Evolutionary conservation across 2,329 filamentous ascomycete genomes (phyloP).

Genomic region (Elsinoe batatas): DNA sequence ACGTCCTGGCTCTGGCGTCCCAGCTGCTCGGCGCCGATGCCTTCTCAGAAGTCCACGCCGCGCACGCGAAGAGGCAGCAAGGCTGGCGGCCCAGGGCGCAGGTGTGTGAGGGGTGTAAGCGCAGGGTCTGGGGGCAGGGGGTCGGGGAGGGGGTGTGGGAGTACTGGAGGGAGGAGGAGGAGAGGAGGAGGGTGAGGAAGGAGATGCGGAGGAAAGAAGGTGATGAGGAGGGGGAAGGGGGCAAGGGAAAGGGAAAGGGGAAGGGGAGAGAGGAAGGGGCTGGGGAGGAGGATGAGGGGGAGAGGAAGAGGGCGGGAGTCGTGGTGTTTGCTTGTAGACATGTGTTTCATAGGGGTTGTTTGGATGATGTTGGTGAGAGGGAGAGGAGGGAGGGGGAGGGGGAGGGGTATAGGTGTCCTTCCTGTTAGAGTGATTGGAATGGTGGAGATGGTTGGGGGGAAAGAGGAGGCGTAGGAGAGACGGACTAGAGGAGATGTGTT

Average conservation of each 20-base stretch:
- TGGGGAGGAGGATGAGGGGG: conserved; percentile 32
- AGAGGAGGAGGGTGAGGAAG: conserved; percentile 28
- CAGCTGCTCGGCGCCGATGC: conserved; percentile 79
- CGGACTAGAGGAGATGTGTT: neutral
- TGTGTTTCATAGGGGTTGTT: conserved; percentile 58
- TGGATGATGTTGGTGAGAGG: conserved; percentile 39
- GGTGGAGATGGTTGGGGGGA: neutral
- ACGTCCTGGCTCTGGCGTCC: conserved; percentile 75
- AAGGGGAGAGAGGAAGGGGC: conserved; percentile 30
- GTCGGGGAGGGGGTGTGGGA: conserved; percentile 68
- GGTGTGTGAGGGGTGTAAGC: conserved; percentile 76
- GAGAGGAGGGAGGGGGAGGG: conserved; percentile 12
- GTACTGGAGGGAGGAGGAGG: conserved; percentile 59
- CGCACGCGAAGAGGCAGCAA: conserved; percentile 63
- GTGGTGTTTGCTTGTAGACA: conserved; percentile 62
- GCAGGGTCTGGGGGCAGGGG: conserved; percentile 79
- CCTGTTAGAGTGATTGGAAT: conserved; percentile 18
- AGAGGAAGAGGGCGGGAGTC: conserved; percentile 37
- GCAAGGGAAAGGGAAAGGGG: conserved; percentile 36
- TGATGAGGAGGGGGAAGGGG: conserved; percentile 46
- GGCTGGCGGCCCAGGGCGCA: conserved; percentile 86
- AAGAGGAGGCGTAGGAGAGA: neutral
- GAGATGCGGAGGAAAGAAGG: conserved; percentile 28
- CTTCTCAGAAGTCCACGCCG: conserved; percentile 70
- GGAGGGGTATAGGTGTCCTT: conserved; percentile 25